Evolutionary conservation across 441 rosid species (phyloP).

Genomic region (Gossypium gossypioides): DNA sequence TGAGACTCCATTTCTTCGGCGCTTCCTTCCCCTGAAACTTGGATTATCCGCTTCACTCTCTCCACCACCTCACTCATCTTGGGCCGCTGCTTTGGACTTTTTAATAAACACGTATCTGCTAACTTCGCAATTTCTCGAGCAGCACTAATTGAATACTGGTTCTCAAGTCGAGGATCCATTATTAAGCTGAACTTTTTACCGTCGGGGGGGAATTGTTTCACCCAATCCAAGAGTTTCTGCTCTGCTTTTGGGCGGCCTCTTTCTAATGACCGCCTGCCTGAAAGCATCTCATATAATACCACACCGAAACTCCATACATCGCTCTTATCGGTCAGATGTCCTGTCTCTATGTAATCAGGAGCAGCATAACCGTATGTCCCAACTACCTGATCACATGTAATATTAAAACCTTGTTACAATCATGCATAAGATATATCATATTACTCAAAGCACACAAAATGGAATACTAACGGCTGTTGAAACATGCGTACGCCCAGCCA

Average conservation of each 20-base stretch:
- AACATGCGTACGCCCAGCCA: slow-evolving; percentile 60
- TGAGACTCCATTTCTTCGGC: slow-evolving; percentile 4
- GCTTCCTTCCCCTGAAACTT: slow-evolving; percentile 23
- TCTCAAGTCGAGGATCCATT: slow-evolving; percentile 53
- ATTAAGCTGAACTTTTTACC: slow-evolving; percentile 44
- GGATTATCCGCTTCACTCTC: slow-evolving; percentile 36
- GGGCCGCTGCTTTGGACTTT: slow-evolving; percentile 56
- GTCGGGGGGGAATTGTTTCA: slow-evolving; percentile 49
- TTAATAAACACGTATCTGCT: slow-evolving; percentile 56
- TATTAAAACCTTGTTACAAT: neutral
- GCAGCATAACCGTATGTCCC: slow-evolving; percentile 91
- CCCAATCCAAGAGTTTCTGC: slow-evolving; percentile 61
- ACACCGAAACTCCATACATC: slow-evolving; percentile 89
- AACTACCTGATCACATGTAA: slow-evolving; percentile 36
- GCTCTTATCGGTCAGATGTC: slow-evolving; percentile 60
- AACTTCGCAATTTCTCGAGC: slow-evolving; percentile 53
- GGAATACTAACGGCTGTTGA: slow-evolving; percentile 63
- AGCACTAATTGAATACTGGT: slow-evolving; percentile 34
- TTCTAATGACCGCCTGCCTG: slow-evolving; percentile 63
- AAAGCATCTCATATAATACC: slow-evolving; percentile 60
- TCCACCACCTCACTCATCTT: slow-evolving; percentile 55
- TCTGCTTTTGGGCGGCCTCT: slow-evolving; percentile 53
- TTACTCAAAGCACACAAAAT: slow-evolving; percentile 20
- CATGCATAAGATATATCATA: neutral
- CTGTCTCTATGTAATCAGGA: slow-evolving; percentile 72